These are phyloP conservation scores for Blastocladiella britannica DNA, from an alignment of 192 early-diverging fungal species.

Conservation along the genomic window DNA sequence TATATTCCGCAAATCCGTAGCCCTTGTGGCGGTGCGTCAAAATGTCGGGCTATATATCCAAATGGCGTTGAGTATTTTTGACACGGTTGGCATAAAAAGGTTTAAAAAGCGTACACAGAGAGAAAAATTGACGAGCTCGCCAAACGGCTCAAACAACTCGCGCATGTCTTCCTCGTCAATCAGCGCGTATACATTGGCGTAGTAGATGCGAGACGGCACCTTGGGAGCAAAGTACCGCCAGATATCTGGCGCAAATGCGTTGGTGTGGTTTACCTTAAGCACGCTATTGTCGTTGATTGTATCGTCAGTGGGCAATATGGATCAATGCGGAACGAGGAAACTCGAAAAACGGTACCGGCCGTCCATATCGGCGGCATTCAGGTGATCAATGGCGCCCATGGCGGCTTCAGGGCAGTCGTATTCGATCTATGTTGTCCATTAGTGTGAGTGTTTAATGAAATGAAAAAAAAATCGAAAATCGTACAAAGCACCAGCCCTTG, in stretches of 20 bases:
- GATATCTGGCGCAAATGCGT: background rate
- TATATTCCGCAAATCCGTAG: background rate
- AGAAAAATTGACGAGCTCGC: background rate
- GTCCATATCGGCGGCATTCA: background rate
- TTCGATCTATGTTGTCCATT: too few relatives aligned
- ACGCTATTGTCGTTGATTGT: too few relatives aligned
- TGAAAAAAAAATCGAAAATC: too few relatives aligned
- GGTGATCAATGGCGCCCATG: background rate
- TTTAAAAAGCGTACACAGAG: background rate
- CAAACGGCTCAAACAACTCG: background rate
- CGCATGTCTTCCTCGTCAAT: background rate
- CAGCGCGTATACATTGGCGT: background rate
- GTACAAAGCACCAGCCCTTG: slow-evolving; percentile 1
- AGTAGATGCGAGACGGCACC: background rate
- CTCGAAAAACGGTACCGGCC: background rate
- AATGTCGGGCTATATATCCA: background rate
- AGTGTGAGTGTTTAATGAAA: too few relatives aligned
- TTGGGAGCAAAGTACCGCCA: background rate
- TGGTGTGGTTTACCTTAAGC: background rate
- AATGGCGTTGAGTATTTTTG: too few relatives aligned
- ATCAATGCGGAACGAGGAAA: too few relatives aligned
- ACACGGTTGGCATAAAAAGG: too few relatives aligned
- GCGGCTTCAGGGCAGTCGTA: background rate
- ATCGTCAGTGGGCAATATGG: too few relatives aligned
- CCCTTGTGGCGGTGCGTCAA: background rate